Evolutionary conservation across 2,329 filamentous ascomycete species (phyloP).

Genomic region (Mycosphaerella sp.): DNA sequence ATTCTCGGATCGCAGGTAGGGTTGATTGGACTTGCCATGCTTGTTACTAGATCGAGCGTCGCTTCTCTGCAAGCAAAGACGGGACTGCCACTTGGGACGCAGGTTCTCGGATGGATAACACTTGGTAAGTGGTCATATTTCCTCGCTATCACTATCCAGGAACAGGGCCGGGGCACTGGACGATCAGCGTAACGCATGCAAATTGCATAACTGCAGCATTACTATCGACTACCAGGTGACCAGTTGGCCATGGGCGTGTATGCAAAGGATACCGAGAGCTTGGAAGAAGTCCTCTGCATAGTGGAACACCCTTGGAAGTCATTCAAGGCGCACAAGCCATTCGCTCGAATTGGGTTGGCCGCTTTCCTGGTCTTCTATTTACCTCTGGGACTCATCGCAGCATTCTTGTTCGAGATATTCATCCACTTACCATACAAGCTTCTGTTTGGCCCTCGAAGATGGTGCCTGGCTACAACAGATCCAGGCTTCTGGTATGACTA

Average conservation of each 20-base stretch:
- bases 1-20: slow-evolving; percentile 69
- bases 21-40: slow-evolving; percentile 69
- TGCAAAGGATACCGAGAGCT: slow-evolving; percentile 2
- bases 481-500: slow-evolving; percentile 11
- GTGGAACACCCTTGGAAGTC: slow-evolving; percentile 15
- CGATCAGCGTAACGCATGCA: neutral
- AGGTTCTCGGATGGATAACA: slow-evolving; percentile 76
- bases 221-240: neutral
- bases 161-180: neutral
- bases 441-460: slow-evolving; percentile 1
- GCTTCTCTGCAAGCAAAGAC: slow-evolving; percentile 75
- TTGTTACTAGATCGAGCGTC: slow-evolving; percentile 83
- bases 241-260: slow-evolving; percentile 13
- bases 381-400: slow-evolving; percentile 10
- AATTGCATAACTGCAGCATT: neutral
- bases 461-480: slow-evolving; percentile 5
- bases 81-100: slow-evolving; percentile 80
- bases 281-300: slow-evolving; percentile 15
- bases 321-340: slow-evolving; percentile 7
- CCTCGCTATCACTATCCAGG: neutral
- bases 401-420: slow-evolving; percentile 11
- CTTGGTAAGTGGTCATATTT: slow-evolving; percentile 48
- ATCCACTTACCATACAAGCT: slow-evolving; percentile 15
- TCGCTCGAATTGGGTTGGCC: slow-evolving; percentile 11
- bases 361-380: slow-evolving; percentile 14